A percentile compares a stretch with the other conserved stretches of the same genome.
These are phyloP conservation scores for Debaryomycetaceae sp. DNA, from an alignment of 1,139 yeast genomes.

Conservation along the genomic window DNA sequence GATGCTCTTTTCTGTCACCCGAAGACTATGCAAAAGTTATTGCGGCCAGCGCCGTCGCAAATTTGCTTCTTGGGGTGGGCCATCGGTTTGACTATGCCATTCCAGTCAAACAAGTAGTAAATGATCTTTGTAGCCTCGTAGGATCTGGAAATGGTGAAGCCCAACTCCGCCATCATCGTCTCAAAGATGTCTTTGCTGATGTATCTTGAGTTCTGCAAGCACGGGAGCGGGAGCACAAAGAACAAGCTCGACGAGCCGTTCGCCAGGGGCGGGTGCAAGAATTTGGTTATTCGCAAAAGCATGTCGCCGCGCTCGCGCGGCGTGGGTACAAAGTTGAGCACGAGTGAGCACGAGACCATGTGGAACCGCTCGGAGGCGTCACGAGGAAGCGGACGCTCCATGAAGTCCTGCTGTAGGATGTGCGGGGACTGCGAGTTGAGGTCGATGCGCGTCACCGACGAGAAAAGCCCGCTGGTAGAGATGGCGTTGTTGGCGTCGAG, in stretches of 20 bases:
- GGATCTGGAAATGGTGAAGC: conserved; percentile 45
- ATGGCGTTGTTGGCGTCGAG: conserved; percentile 65
- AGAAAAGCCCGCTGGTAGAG: conserved; percentile 51
- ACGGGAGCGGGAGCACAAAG: conserved; percentile 84
- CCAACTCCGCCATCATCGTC: conserved; percentile 52
- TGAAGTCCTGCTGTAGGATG: conserved; percentile 76
- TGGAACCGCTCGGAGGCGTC: conserved; percentile 46
- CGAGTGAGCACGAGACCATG: conserved; percentile 77
- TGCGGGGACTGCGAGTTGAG: conserved; percentile 72
- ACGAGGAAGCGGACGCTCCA: conserved; percentile 54
- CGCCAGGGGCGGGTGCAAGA: conserved; percentile 37
- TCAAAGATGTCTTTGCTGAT: conserved; percentile 44
- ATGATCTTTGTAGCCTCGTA: conserved; percentile 72
- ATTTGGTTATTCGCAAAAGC: conserved; percentile 58
- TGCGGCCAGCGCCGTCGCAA: conserved; percentile 49
- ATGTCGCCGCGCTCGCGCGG: conserved; percentile 70
- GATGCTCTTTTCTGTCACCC: conserved; percentile 9
- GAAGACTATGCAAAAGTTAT: conserved; percentile 55
- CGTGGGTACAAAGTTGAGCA: conserved; percentile 81
- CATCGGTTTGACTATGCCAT: conserved; percentile 19
- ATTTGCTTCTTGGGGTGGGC: conserved; percentile 42
- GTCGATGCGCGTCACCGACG: conserved; percentile 61
- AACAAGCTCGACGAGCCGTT: conserved; percentile 38
- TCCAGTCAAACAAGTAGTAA: conserved; percentile 65
- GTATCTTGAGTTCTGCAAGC: conserved; percentile 78